These are phyloP conservation scores for Amanita pseudoporphyria DNA, from an alignment of 768 basidiomycete genomes.

Conservation along the genomic window DNA sequence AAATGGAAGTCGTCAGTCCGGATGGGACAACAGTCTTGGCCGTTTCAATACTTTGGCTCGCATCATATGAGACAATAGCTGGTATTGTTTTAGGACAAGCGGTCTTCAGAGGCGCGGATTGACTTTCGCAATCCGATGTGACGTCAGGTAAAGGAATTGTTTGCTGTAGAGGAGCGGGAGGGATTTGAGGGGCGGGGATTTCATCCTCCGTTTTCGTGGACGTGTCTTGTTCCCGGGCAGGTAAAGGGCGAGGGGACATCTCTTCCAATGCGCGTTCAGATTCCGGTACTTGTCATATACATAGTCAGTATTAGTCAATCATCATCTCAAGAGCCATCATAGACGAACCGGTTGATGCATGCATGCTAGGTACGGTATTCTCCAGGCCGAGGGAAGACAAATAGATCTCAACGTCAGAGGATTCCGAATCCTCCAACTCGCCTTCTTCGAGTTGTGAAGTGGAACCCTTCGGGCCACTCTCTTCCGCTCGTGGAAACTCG, in stretches of 20 bases:
- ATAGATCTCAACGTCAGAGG: conserved; percentile 5
- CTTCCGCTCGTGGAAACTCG: neutral
- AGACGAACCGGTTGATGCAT: conserved; percentile 1
- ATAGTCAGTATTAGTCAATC: neutral
- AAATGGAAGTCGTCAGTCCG: neutral
- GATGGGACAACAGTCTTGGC: conserved; percentile 6
- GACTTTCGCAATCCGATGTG: conserved; percentile 6
- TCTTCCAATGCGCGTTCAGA: neutral
- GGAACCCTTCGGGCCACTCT: neutral
- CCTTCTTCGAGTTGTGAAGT: conserved; percentile 1
- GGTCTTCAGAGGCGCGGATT: conserved; percentile 9
- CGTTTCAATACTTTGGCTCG: neutral
- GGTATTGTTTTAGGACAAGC: conserved; percentile 3
- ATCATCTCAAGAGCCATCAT: neutral
- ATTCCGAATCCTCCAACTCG: conserved; percentile 5
- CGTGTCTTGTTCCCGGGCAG: neutral
- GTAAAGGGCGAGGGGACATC: neutral
- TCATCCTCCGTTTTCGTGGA: neutral
- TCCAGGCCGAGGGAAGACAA: conserved; percentile 6
- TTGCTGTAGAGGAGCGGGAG: conserved; percentile 21
- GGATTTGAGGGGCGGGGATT: conserved; percentile 12
- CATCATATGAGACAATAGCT: neutral
- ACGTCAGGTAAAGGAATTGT: conserved; percentile 25
- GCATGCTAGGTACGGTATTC: neutral
- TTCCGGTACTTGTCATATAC: neutral